phyloP scores from a whole-genome alignment of 805 yeast genomes.

The Saturnispora hagleri region DNA sequence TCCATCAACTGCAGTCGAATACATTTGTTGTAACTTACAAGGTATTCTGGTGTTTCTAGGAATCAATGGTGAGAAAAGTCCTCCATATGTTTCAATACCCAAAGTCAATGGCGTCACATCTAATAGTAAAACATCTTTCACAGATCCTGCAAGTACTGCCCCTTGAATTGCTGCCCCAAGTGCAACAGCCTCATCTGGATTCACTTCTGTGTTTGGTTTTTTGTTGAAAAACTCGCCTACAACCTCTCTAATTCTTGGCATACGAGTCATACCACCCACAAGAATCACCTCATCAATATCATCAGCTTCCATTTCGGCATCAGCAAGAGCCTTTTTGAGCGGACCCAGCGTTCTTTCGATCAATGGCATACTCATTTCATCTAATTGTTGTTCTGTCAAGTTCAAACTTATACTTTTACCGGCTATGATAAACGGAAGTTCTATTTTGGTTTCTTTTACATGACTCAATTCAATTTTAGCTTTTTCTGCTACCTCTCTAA shows the following conservation, averaged over 20 bases:
- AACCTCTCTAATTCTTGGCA: slow-evolving; percentile 78
- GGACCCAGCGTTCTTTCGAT: slow-evolving; percentile 68
- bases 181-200: slow-evolving; percentile 93
- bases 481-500: slow-evolving; percentile 82
- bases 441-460: slow-evolving; percentile 60
- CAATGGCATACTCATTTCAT: slow-evolving; percentile 42
- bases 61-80: slow-evolving; percentile 82
- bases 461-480: slow-evolving; percentile 83
- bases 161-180: slow-evolving; percentile 98
- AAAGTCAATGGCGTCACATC: slow-evolving; percentile 85
- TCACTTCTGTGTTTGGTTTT: slow-evolving; percentile 83
- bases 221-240: slow-evolving; percentile 71
- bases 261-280: slow-evolving; percentile 88
- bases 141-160: slow-evolving; percentile 92
- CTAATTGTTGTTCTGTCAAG: slow-evolving; percentile 43
- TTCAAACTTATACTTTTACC: slow-evolving; percentile 34
- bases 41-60: slow-evolving; percentile 91
- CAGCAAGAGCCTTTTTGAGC: slow-evolving; percentile 73
- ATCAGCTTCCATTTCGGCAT: slow-evolving; percentile 57
- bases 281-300: slow-evolving; percentile 73
- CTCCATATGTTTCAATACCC: slow-evolving; percentile 96
- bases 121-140: slow-evolving; percentile 79
- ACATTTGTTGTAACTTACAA: slow-evolving; percentile 85
- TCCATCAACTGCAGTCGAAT: slow-evolving; percentile 92
- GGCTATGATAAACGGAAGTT: slow-evolving; percentile 70